These are phyloP conservation scores for Batkoa obscura DNA, from an alignment of 371 early-diverging fungal species.

Conservation along the genomic window DNA sequence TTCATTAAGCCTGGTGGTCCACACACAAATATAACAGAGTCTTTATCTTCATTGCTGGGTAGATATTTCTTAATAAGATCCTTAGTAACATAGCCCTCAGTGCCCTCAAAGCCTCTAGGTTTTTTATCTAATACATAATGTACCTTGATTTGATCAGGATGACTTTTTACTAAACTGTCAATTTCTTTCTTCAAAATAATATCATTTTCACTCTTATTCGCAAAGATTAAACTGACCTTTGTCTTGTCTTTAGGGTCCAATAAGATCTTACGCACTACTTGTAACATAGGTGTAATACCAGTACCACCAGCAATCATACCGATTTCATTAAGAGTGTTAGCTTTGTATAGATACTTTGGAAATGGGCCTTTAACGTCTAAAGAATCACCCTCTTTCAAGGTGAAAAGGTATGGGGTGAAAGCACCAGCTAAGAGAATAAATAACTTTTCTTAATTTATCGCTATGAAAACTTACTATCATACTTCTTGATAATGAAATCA, in stretches of 20 bases:
- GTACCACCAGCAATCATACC: constrained; percentile 86
- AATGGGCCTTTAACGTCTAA: constrained; percentile 85
- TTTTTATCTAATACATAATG: constrained; percentile 64
- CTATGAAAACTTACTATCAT: constrained; percentile 14
- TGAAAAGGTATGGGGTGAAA: constrained; percentile 33
- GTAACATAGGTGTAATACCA: constrained; percentile 85
- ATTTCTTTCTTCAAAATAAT: constrained; percentile 67
- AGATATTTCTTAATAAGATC: constrained; percentile 43
- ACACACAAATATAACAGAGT: constrained; percentile 63
- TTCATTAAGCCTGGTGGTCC: constrained; percentile 34
- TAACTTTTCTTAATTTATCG: constrained; percentile 8
- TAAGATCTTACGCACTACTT: constrained; percentile 49
- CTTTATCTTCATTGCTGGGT: constrained; percentile 28
- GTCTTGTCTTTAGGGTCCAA: constrained; percentile 57
- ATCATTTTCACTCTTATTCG: constrained; percentile 67
- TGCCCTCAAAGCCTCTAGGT: constrained; percentile 36
- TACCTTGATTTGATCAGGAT: constrained; percentile 65
- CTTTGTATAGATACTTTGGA: constrained; percentile 54
- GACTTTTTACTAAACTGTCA: constrained; percentile 35
- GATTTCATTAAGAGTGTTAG: constrained; percentile 52
- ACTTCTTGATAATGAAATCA: constrained; percentile 76
- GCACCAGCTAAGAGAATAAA: constrained; percentile 2
- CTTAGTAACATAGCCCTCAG: constrained; percentile 43
- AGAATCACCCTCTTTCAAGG: constrained; percentile 60
- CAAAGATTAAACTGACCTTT: constrained; percentile 70